Evolutionary conservation across 78 protist species (phyloP), one percentile per base, ranked within the genome.

Genomic region (Cavenderia fasciculata): DNA sequence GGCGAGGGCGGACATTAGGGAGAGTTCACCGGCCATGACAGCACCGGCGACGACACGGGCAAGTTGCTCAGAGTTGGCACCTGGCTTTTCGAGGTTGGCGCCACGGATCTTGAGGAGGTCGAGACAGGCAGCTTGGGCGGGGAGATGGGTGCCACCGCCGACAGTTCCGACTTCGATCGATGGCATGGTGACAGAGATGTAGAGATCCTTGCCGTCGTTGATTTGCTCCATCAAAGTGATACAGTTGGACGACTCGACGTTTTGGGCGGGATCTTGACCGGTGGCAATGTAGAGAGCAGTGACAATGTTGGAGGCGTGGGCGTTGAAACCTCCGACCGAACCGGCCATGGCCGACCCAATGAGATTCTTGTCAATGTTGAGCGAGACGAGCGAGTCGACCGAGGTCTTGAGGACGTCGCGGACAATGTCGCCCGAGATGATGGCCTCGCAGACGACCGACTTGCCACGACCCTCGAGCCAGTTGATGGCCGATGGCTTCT

Each of bases 251-350:
- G 94, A 72, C 63, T 97, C 99, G n/a, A 98, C 99, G 14, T 74
- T 87, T 92, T 98, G 99, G 2, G 99, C 99, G 19, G 97, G 94
- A 72, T 98, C 99, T 70, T 98, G 99, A 6, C 99, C 99, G 11
- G 95, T 72, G 27, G 99, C 99, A 7, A 98, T 70, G 85, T 59
- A 98, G 44, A 97, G 27, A 23, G 99, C 99, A 12, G 99, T 77
- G 44, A 98, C 99, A 23, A 97, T 59, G 74, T 98, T 98, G 68
- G 98, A 85, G 0, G 99, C 98, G 34, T 98, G 99, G 10, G 99
- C 99, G 70, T 98, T 98, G 94, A 89, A 95, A n/a, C 99, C 99
- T 44, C 97, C 99, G 21, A 97, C n/a, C 21, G 98, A 76, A 40
- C 99, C 99, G 7, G 98, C 98, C 85, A 98, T 59, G 4, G 99